Base-by-base conservation (phyloP, 2,329 filamentous ascomycete species). In the Aspergillus carbonarius region DNA sequence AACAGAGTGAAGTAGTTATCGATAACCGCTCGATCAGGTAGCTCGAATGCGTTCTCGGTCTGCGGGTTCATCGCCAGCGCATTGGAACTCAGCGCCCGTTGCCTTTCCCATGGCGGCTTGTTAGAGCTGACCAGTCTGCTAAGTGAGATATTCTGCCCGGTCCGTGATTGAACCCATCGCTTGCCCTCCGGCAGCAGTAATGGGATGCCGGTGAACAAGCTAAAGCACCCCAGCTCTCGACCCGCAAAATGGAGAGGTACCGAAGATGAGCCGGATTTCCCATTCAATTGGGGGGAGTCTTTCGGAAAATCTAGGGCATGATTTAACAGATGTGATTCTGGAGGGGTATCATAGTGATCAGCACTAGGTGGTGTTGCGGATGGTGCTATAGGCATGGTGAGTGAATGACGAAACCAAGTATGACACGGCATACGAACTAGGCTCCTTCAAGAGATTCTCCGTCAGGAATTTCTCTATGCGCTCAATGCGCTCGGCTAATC, bases 201-300 rank as follows among this genome's bases (percentile, higher is more conserved):
- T 0, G 82, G 82, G 1, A 83, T 76, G 6, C 82, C 81, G 13
- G 78, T 81, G 49, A 78, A 74, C 7, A 77, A 70, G 63, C 77
- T 82, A 32, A 82, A 77, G 12, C 74, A 73, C 9, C 81, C 81
- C 9, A 83, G 68, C 56, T 80, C 74, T 48, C 76, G 72, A 0
- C 81, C 81, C 4, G 78, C 78, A 60, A 82, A 82, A 65, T 82
- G 78, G 4, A 82, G 70, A 17, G 76, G 75, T 9, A 76, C 74
- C 54, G 68, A 68, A 5, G 68, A 70, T 17, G 69, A 63, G 9
- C 66, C 58, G 18, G 63, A 60, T 1, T 59, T 56, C 15, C 68
- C 67, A 7, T 53, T 53, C 5, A 59, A 52, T 18, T 54, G 30
- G 7, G 58, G 48, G 1, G 52, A 20, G 20, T 12, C 59, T n/a